Conservation (phyloP, 2,329 filamentous ascomycete species). For the Cladosporium sp. region DNA sequence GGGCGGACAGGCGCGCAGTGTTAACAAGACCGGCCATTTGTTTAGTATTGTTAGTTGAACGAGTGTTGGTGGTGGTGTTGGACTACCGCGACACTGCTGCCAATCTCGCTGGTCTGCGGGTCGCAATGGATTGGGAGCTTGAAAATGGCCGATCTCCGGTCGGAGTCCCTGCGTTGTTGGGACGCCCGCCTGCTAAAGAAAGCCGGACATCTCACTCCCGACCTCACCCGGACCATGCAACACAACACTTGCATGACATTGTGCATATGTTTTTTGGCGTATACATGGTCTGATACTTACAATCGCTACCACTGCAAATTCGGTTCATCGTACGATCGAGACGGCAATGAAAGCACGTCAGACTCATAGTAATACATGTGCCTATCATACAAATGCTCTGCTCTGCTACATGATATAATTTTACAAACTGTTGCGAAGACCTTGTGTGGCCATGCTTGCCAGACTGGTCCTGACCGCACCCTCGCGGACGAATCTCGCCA, state of each 20-base stretch:
- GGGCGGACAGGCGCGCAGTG: constrained; percentile 26
- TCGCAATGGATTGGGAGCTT: constrained; percentile 1
- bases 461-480: not conserved
- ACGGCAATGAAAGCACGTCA: too few relatives aligned
- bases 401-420: not conserved
- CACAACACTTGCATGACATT: too few relatives aligned
- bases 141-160: constrained; percentile 6
- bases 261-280: too few relatives aligned
- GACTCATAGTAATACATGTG: not conserved
- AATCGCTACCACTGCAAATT: too few relatives aligned
- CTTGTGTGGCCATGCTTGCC: not conserved
- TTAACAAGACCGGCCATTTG: constrained; percentile 29
- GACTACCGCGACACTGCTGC: not conserved
- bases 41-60: not conserved
- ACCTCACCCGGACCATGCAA: not conserved
- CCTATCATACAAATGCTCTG: not conserved
- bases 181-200: not conserved
- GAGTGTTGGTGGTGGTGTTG: not conserved
- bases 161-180: not conserved
- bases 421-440: not conserved
- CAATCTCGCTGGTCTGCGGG: not conserved
- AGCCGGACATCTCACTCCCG: not conserved
- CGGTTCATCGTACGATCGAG: too few relatives aligned
- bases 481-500: constrained; percentile 8
- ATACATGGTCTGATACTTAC: too few relatives aligned